phyloP scores from a whole-genome alignment of 2,329 filamentous ascomycete species.

The Dothistroma septosporum region DNA sequence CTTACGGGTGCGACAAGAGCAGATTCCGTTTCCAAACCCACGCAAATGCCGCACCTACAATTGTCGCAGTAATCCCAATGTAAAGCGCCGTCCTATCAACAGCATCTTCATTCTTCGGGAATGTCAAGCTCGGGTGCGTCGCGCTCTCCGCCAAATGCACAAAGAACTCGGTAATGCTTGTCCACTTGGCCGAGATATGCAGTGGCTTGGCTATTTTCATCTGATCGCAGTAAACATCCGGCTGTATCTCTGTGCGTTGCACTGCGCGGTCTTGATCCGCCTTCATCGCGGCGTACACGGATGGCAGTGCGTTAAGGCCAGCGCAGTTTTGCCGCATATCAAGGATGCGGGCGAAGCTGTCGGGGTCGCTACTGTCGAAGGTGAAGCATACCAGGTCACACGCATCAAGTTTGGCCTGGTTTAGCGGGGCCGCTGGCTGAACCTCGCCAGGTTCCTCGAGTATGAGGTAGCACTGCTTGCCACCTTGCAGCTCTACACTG shows the following conservation, averaged over 20 bases:
- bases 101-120: slow-evolving; percentile 79
- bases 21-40: slow-evolving; percentile 56
- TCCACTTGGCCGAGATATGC: slow-evolving; percentile 93
- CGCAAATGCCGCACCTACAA: slow-evolving; percentile 55
- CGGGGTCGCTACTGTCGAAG: slow-evolving; percentile 94
- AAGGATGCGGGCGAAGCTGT: slow-evolving; percentile 90
- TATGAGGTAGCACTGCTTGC: slow-evolving; percentile 95
- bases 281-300: slow-evolving; percentile 89
- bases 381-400: slow-evolving; percentile 94
- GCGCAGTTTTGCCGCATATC: slow-evolving; percentile 73
- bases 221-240: slow-evolving; percentile 81
- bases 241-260: slow-evolving; percentile 85
- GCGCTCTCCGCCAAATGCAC: slow-evolving; percentile 86
- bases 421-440: slow-evolving; percentile 92
- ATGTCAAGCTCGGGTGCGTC: slow-evolving; percentile 81
- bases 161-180: slow-evolving; percentile 89
- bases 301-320: slow-evolving; percentile 81
- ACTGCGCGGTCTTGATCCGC: slow-evolving; percentile 95
- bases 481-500: slow-evolving; percentile 89
- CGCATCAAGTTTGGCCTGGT: slow-evolving; percentile 80
- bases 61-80: slow-evolving; percentile 71
- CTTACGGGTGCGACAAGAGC: slow-evolving; percentile 10
- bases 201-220: slow-evolving; percentile 86
- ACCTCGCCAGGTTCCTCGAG: slow-evolving; percentile 91
- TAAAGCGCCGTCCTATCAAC: slow-evolving; percentile 82